Evolutionary conservation across 805 yeast genomes (phyloP).

Genomic region (Jamesozyma gamospora): DNA sequence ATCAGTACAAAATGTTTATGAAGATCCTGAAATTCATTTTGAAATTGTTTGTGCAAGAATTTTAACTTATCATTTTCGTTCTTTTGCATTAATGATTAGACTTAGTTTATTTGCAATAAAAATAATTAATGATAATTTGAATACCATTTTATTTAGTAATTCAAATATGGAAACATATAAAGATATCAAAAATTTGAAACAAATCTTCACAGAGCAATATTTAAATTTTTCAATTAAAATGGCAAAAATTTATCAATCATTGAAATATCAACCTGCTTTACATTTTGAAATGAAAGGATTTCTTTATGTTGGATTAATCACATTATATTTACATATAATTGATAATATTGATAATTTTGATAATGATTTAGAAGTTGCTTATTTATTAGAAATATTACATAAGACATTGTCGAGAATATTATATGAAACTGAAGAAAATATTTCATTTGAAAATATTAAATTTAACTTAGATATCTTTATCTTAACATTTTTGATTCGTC

Average conservation of each 20-base stretch:
- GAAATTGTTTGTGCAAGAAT: conserved; percentile 7
- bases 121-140: conserved; percentile 11
- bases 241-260: conserved; percentile 11
- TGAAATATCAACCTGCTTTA: conserved; percentile 14
- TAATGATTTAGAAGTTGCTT: conserved; percentile 3
- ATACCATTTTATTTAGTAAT: conserved; percentile 1
- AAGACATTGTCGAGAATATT: conserved; percentile 4
- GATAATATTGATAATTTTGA: conserved; percentile 5
- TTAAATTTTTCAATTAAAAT: conserved; percentile 9
- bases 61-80: conserved; percentile 8
- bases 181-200: conserved; percentile 1
- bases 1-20: conserved; percentile 1
- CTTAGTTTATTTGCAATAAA: conserved; percentile 9
- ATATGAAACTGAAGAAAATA: conserved; percentile 7
- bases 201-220: conserved; percentile 2
- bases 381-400: conserved; percentile 4
- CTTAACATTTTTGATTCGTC: conserved; percentile 14
- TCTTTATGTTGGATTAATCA: conserved; percentile 9
- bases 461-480: conserved; percentile 20
- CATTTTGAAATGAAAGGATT: conserved; percentile 9
- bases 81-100: conserved; percentile 4
- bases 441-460: conserved; percentile 16
- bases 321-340: conserved; percentile 6
- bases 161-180: not conserved
- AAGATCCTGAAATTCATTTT: conserved; percentile 4